Evolutionary conservation across 257 asterid genomes (phyloP).

Genomic region (Lycium ferocissimum): DNA sequence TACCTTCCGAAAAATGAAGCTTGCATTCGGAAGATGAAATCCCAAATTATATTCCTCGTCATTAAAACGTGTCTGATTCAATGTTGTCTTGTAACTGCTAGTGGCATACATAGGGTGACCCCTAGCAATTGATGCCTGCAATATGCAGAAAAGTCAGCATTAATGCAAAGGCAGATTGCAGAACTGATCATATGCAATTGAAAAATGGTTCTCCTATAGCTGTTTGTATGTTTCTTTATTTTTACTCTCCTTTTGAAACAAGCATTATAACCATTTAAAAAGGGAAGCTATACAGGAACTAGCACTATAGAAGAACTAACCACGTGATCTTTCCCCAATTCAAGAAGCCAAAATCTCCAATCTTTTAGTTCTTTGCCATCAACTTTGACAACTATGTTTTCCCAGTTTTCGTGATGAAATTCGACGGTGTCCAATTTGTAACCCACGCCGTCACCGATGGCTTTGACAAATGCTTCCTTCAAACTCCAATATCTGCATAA

Average conservation of each 20-base stretch:
- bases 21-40: constrained; percentile 63
- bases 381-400: constrained; percentile 63
- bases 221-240: background rate
- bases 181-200: background rate
- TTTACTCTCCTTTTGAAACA: background rate
- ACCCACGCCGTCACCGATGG: constrained; percentile 81
- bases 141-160: constrained; percentile 17
- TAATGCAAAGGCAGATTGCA: background rate
- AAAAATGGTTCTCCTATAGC: background rate
- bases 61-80: constrained; percentile 49
- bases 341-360: constrained; percentile 85
- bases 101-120: constrained; percentile 72
- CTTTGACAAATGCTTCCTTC: constrained; percentile 95
- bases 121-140: constrained; percentile 69
- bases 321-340: constrained; percentile 58
- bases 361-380: constrained; percentile 70
- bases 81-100: constrained; percentile 51
- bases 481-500: constrained; percentile 90
- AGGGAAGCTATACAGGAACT: background rate
- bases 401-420: constrained; percentile 78
- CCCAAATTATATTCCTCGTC: constrained; percentile 48
- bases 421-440: constrained; percentile 72
- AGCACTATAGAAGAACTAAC: constrained; percentile 50
- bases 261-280: background rate
- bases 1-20: constrained; percentile 56